Conservation (phyloP, 768 basidiomycete species). For the Lactarius sanguifluus region DNA sequence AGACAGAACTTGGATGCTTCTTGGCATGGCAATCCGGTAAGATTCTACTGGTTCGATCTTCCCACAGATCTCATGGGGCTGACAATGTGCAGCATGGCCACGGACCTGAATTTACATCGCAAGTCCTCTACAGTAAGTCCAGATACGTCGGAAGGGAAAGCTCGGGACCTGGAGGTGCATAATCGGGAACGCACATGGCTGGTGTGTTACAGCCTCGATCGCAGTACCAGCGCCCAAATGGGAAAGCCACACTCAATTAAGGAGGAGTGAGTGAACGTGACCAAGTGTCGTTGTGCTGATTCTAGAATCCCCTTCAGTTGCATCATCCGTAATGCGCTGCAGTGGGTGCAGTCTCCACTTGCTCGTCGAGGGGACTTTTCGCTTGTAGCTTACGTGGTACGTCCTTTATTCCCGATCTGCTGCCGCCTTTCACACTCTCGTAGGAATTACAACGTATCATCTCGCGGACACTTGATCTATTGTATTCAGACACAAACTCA, state of each 20-base stretch:
- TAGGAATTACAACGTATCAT: constrained; percentile 88
- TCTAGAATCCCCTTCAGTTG: constrained; percentile 47
- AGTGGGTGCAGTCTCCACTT: constrained; percentile 72
- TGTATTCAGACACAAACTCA: constrained; percentile 80
- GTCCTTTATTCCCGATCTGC: constrained; percentile 30
- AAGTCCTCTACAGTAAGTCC: constrained; percentile 62
- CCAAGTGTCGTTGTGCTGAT: constrained; percentile 10
- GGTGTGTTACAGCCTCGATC: constrained; percentile 80
- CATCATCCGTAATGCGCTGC: constrained; percentile 78
- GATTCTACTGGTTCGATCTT: constrained; percentile 31
- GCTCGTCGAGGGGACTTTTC: constrained; percentile 64
- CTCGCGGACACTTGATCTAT: constrained; percentile 82
- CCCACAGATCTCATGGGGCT: constrained; percentile 12
- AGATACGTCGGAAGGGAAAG: constrained; percentile 76
- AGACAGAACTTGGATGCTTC: constrained; percentile 87
- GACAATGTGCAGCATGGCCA: constrained; percentile 70
- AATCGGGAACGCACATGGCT: constrained; percentile 97
- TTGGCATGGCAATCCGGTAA: constrained; percentile 84
- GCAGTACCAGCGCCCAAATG: constrained; percentile 93
- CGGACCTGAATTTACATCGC: constrained; percentile 92
- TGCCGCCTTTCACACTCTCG: constrained; percentile 21
- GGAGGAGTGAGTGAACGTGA: constrained; percentile 73
- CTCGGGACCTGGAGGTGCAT: constrained; percentile 80
- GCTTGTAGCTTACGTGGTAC: constrained; percentile 74
- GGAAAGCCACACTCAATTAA: constrained; percentile 91